Evolutionary conservation across 768 basidiomycete species (phyloP), one percentile per base, ranked within the genome.

Genomic region (Solioccasus polychromus): DNA sequence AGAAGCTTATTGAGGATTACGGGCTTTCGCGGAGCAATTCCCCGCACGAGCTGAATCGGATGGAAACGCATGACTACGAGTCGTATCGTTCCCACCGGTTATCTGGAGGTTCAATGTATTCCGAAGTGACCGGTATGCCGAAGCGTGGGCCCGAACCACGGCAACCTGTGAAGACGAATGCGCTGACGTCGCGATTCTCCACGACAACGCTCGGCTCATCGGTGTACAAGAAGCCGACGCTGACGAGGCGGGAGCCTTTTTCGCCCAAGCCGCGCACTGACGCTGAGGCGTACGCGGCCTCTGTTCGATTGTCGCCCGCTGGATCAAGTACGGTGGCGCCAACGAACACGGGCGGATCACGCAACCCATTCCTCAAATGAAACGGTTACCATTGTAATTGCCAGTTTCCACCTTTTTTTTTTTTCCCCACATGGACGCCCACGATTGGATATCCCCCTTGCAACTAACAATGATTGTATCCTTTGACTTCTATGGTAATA

Each of bases 71-170:
- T 22, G 49, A 61, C 35, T 39, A 61, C 30, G 48, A 45, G 19
- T 55, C 59, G 5, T 52, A 53, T 55, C 63, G 40, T 40, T 61
- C 66, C 39, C 65, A 64, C 49, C 58, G 60, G 50, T 42, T 75
- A 45, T 79, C 79, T 22, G 66, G 65, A n/a, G 68, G 66, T 15
- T 83, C 81, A 35, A 57, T 90, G 30, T 91, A 83, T 63, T 80
- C 85, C 45, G 78, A 85, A 61, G 59, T 81, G 39, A 90, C 85
- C 9, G 86, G 88, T 17, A 58, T 71, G 28, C 79, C 79, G 50
- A 75, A 77, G 25, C 70, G 69, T 22, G 76, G 71, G 32, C 82
- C 88, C 6, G 83, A 88, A 56, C 79, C 85, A n/a, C 76, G 86
- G n/a, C 77, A 83, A 63, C 85, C 87, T 17, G 72, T 87, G 52